phyloP scores from a whole-genome alignment of 768 basidiomycete genomes.

The Nidula microcarpa region DNA sequence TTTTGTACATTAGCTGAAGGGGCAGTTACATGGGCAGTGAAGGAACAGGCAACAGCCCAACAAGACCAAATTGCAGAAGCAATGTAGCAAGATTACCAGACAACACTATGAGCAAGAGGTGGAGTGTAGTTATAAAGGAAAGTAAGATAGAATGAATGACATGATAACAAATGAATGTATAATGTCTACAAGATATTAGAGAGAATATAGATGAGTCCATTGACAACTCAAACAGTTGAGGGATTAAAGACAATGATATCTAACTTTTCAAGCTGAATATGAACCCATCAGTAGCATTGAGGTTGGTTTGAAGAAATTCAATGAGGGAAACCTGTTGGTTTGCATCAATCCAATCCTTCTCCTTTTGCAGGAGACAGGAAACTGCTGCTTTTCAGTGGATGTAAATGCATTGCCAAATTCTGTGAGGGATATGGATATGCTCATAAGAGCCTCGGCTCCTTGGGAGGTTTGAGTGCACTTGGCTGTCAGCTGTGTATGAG shows the following conservation, averaged over 20 bases:
- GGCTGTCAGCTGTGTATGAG: background rate
- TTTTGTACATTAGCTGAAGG: slow-evolving; percentile 3
- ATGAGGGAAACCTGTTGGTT: too few relatives aligned
- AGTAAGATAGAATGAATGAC: slow-evolving; percentile 1
- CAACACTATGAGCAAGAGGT: background rate
- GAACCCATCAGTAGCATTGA: too few relatives aligned
- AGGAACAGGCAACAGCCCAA: slow-evolving; percentile 1
- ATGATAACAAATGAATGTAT: background rate
- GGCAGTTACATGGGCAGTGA: slow-evolving; percentile 2
- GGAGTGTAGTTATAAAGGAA: slow-evolving; percentile 1
- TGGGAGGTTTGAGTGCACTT: background rate
- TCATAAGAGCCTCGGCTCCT: slow-evolving; percentile 1
- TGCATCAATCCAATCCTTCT: too few relatives aligned
- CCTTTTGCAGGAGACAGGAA: too few relatives aligned
- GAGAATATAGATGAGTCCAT: too few relatives aligned
- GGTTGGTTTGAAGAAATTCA: too few relatives aligned
- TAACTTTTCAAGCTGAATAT: too few relatives aligned
- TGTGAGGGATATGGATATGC: background rate
- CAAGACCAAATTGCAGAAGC: slow-evolving; percentile 14
- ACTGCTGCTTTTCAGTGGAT: too few relatives aligned
- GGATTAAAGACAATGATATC: background rate
- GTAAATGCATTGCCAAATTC: background rate
- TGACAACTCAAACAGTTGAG: too few relatives aligned
- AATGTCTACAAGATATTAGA: too few relatives aligned
- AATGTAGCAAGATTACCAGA: slow-evolving; percentile 12